phyloP scores from a whole-genome alignment of 257 asterid genomes.

The Capsicum chinense region DNA sequence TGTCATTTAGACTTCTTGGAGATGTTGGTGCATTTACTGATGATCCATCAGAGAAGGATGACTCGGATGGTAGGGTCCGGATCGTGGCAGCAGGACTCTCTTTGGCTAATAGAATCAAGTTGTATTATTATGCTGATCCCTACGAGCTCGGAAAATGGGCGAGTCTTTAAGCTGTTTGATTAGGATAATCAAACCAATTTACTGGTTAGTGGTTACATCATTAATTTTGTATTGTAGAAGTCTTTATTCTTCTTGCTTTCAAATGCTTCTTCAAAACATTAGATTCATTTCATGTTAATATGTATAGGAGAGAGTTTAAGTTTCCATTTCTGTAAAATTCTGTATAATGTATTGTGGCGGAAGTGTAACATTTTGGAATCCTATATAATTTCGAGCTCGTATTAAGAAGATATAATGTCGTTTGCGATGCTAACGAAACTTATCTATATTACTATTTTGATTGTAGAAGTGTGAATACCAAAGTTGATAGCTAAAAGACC shows the following conservation, averaged over 20 bases:
- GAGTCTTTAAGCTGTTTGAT: slow-evolving; percentile 81
- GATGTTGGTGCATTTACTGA: slow-evolving; percentile 81
- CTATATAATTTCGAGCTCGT: slow-evolving; percentile 16
- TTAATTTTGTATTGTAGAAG: slow-evolving; percentile 9
- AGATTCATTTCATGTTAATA: slow-evolving; percentile 2
- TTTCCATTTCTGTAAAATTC: neutral
- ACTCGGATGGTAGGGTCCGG: slow-evolving; percentile 54
- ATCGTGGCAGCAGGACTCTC: slow-evolving; percentile 82
- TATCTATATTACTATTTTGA: neutral
- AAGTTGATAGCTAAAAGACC: neutral
- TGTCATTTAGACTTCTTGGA: slow-evolving; percentile 81
- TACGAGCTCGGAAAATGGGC: slow-evolving; percentile 97
- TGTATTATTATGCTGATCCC: slow-evolving; percentile 88
- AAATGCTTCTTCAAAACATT: slow-evolving; percentile 1
- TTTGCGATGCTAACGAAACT: neutral
- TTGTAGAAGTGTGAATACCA: neutral
- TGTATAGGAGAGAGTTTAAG: neutral
- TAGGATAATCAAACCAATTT: neutral
- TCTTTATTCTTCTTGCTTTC: slow-evolving; percentile 24
- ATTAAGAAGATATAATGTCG: neutral
- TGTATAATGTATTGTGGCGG: neutral
- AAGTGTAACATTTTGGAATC: neutral
- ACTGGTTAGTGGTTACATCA: neutral
- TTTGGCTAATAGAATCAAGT: slow-evolving; percentile 71
- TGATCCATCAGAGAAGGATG: slow-evolving; percentile 84